These are phyloP conservation scores for Starmerella floris DNA, from an alignment of 805 yeast genomes.

Conservation along the genomic window DNA sequence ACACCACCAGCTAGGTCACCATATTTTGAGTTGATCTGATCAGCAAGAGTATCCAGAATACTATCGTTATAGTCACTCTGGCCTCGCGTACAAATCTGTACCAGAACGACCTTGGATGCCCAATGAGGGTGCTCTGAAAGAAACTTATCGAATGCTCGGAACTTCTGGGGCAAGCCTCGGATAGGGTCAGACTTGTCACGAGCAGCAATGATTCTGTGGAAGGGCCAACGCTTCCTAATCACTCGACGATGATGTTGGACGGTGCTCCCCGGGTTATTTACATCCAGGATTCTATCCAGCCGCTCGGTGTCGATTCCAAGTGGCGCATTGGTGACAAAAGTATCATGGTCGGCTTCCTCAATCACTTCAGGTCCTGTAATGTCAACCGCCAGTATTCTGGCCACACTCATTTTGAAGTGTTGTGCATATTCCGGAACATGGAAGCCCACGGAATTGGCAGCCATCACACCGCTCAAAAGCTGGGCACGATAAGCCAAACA, in stretches of 20 bases:
- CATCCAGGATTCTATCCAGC: slow-evolving; percentile 35
- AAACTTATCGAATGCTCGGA: slow-evolving; percentile 74
- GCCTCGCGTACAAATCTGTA: slow-evolving; percentile 62
- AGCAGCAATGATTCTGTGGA: slow-evolving; percentile 59
- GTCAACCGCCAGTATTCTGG: slow-evolving; percentile 71
- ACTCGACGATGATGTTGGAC: slow-evolving; percentile 39
- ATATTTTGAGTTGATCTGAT: slow-evolving; percentile 63
- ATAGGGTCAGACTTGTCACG: slow-evolving; percentile 80
- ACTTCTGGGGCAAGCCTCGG: slow-evolving; percentile 77
- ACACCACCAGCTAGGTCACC: slow-evolving; percentile 53
- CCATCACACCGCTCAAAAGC: slow-evolving; percentile 69
- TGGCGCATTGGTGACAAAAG: slow-evolving; percentile 28
- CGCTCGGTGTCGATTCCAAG: slow-evolving; percentile 34
- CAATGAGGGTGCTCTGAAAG: slow-evolving; percentile 58
- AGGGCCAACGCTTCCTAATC: slow-evolving; percentile 67
- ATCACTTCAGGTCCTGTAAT: slow-evolving; percentile 67
- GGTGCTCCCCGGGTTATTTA: slow-evolving; percentile 26
- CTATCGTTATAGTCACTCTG: slow-evolving; percentile 18
- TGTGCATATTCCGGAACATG: slow-evolving; percentile 89
- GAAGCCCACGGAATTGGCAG: slow-evolving; percentile 76
- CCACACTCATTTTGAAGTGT: slow-evolving; percentile 85
- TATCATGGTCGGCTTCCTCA: slow-evolving; percentile 39
- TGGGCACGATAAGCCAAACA: slow-evolving; percentile 79
- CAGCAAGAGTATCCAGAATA: slow-evolving; percentile 63
- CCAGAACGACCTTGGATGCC: slow-evolving; percentile 54